Base-by-base conservation (phyloP, 495 filamentous ascomycete species). In the Aspergillus diversus region DNA sequence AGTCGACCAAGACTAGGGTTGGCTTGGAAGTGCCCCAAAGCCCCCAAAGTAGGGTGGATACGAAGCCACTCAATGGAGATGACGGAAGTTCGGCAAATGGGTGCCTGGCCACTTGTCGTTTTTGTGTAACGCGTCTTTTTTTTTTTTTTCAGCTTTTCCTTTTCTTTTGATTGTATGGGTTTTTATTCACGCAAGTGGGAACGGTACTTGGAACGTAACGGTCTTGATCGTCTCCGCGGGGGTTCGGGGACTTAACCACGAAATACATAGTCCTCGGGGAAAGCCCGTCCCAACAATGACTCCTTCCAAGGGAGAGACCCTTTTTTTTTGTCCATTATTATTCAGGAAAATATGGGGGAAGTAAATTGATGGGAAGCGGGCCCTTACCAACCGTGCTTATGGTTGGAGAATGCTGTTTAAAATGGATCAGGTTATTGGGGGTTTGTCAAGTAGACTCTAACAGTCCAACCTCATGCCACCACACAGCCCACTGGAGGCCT, bases 401-500 rank as follows among this genome's bases (percentile, higher is more conserved):
- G 39, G 11, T 43, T 15, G 39, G 39, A 43, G 39, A 43, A 43
- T 43, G 39, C 39, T 15, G 39, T 43, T 43, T 13, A 15, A 15
- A 43, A 27, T 27, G 21, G 21, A 27, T 27, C 21, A 2, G 1
- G 21, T 27, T 27, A 27, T 27, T 27, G 21, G 39, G 39, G n/a
- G n/a, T 4, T 4, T 43, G 39, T 43, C 39, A 43, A 43, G 39
- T 8, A 43, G 39, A 15, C 39, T 43, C 39, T 13, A 39, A 13
- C 21, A 4, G 37, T 39, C 37, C 39, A 43, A 15, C 39, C 39
- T 43, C 8, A 11, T 43, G 39, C 35, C 16, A 43, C 33, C 9
- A 27, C 39, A 43, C 39, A 43, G 39, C 39, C 39, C 32, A 54
- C 13, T 34, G n/a, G 12, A 43, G 55, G 53, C 58, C 47, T 66